Evolutionary conservation across 1,139 yeast species (phyloP).

Genomic region (Chernovozyma sophiae-reginae): DNA sequence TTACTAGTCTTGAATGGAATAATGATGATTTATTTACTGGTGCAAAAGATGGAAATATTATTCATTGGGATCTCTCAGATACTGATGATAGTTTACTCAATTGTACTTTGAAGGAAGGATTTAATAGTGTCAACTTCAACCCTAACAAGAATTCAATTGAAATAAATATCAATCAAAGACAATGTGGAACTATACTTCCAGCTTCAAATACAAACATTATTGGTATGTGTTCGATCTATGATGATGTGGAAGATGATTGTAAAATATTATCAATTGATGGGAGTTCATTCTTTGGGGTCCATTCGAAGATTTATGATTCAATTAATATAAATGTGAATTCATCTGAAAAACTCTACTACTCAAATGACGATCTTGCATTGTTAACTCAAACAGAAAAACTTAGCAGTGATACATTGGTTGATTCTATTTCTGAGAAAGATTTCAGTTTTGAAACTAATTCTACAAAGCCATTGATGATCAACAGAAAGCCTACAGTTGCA

Average conservation of each 20-base stretch:
- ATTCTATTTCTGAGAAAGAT: slow-evolving; percentile 8
- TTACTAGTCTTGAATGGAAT: slow-evolving; percentile 63
- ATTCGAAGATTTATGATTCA: slow-evolving; percentile 39
- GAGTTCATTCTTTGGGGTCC: slow-evolving; percentile 53
- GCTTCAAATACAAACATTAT: slow-evolving; percentile 52
- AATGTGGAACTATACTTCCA: slow-evolving; percentile 59
- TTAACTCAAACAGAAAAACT: slow-evolving; percentile 15
- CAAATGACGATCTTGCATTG: slow-evolving; percentile 29
- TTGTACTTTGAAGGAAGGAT: slow-evolving; percentile 48
- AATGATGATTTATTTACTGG: slow-evolving; percentile 59
- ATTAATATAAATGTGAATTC: slow-evolving; percentile 17
- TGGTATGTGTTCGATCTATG: slow-evolving; percentile 34
- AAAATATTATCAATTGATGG: slow-evolving; percentile 52
- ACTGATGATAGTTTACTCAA: slow-evolving; percentile 28
- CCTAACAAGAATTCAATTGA: slow-evolving; percentile 28
- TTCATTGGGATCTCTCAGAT: slow-evolving; percentile 60
- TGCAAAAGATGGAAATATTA: slow-evolving; percentile 65
- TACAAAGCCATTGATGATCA: slow-evolving; percentile 23
- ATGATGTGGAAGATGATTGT: slow-evolving; percentile 23
- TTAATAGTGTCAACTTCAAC: slow-evolving; percentile 38
- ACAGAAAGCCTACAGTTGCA: slow-evolving; percentile 15
- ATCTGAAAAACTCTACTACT: slow-evolving; percentile 27
- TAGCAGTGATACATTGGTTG: slow-evolving; percentile 28
- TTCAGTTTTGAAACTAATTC: slow-evolving; percentile 4
- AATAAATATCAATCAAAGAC: slow-evolving; percentile 36